A percentile compares a stretch with the other conserved stretches of the same genome.
Evolutionary conservation across 139 green algal genomes (phyloP).

Genomic region (Coelastrella sp.): DNA sequence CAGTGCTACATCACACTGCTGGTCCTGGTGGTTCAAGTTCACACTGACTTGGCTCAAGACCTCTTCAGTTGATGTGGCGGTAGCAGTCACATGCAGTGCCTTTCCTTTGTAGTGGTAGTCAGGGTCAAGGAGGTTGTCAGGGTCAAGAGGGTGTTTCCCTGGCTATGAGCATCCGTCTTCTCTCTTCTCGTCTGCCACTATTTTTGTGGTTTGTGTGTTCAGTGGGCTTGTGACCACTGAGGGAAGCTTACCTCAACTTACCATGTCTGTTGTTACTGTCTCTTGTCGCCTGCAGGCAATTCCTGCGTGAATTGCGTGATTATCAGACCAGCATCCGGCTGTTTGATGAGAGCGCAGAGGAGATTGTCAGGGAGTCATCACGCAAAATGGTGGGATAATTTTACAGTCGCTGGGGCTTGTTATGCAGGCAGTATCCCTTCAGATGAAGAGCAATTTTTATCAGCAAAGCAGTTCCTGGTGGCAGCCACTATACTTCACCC

Average conservation of each 20-base stretch:
- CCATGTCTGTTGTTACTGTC: background rate
- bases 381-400: slow-evolving; percentile 10
- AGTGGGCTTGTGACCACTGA: background rate
- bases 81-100: no score
- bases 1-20: background rate
- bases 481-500: no score
- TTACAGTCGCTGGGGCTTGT: background rate
- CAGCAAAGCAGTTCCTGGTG: no score
- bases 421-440: background rate
- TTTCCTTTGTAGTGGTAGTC: background rate
- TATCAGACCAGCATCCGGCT: slow-evolving; percentile 81
- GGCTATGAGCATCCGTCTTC: background rate
- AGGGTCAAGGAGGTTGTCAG: background rate
- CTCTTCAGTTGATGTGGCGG: no score
- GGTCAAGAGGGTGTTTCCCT: background rate
- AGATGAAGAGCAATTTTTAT: no score
- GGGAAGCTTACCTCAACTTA: no score
- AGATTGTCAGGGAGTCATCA: slow-evolving; percentile 23
- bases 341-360: slow-evolving; percentile 84
- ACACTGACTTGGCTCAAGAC: background rate
- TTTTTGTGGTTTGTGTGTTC: background rate
- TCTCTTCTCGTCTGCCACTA: background rate
- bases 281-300: slow-evolving; percentile 47
- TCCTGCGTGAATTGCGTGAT: slow-evolving; percentile 70
- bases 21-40: background rate